A percentile compares a stretch with the other conserved stretches of the same genome.
Conservation (phyloP, 2,329 filamentous ascomycete genomes). For the Xylaria sp. region DNA sequence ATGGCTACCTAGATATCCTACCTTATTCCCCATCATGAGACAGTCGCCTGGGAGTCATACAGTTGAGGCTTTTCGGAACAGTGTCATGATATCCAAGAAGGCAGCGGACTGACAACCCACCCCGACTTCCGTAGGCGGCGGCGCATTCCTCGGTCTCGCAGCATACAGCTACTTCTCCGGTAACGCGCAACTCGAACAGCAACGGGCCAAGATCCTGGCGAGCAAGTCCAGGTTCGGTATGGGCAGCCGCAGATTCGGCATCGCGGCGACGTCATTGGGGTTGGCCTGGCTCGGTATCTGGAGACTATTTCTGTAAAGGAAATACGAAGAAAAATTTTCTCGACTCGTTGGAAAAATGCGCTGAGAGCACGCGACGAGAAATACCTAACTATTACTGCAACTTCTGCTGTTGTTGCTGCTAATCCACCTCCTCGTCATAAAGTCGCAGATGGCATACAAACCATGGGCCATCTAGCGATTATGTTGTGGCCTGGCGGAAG, state of each 20-base stretch:
- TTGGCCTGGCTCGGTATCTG: constrained; percentile 67
- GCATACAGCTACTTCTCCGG: constrained; percentile 74
- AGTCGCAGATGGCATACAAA: background rate
- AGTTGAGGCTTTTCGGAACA: background rate
- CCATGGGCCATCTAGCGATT: background rate
- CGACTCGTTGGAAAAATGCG: background rate
- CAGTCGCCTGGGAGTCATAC: background rate
- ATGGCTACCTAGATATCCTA: background rate
- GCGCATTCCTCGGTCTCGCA: constrained; percentile 69
- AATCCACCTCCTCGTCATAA: background rate
- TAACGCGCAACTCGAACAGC: constrained; percentile 62
- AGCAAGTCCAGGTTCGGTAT: constrained; percentile 69
- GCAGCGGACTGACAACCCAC: constrained; percentile 7
- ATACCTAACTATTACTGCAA: background rate
- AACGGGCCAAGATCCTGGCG: constrained; percentile 59
- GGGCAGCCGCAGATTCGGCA: constrained; percentile 61
- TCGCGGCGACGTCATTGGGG: constrained; percentile 61
- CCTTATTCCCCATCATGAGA: background rate
- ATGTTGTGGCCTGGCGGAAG: background rate
- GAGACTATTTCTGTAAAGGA: constrained; percentile 53
- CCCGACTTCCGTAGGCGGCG: constrained; percentile 52
- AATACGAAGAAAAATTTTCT: background rate
- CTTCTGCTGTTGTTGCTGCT: background rate
- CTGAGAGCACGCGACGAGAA: background rate
- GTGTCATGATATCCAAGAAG: background rate